A percentile compares a stretch with the other conserved stretches of the same genome.
Conservation (phyloP, 2,329 filamentous ascomycete species). For the Fusarium sp. region DNA sequence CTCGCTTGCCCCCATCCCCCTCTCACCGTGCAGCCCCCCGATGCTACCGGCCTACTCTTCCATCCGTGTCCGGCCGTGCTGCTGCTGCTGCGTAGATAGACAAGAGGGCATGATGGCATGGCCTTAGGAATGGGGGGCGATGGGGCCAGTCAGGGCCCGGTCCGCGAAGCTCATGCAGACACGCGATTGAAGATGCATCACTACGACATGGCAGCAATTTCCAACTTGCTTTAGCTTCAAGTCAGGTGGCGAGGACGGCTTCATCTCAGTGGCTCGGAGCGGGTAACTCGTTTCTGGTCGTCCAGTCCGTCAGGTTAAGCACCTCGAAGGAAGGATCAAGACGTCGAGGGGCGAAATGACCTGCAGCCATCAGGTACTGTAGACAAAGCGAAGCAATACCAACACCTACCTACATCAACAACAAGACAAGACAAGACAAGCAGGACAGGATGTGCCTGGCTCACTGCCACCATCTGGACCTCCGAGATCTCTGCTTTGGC, state of each 20-base stretch:
- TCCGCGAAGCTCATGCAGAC: slow-evolving; percentile 44
- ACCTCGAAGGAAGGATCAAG: slow-evolving; percentile 23
- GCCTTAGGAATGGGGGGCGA: slow-evolving; percentile 33
- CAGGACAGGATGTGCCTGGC: slow-evolving; percentile 43
- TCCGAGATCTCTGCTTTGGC: slow-evolving; percentile 49
- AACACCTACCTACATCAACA: background rate
- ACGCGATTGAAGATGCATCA: slow-evolving; percentile 39
- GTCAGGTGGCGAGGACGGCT: slow-evolving; percentile 46
- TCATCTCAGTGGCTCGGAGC: slow-evolving; percentile 36
- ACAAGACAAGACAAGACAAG: background rate
- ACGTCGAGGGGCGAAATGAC: slow-evolving; percentile 32
- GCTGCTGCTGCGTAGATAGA: slow-evolving; percentile 6
- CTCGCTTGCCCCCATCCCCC: slow-evolving; percentile 7
- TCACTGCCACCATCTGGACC: slow-evolving; percentile 44
- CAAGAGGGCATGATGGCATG: slow-evolving; percentile 29
- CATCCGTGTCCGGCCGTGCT: slow-evolving; percentile 18
- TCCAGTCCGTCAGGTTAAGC: slow-evolving; percentile 32
- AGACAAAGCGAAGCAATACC: slow-evolving; percentile 10
- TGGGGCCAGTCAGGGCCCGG: slow-evolving; percentile 33
- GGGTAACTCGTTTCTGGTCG: slow-evolving; percentile 39
- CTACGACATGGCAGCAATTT: slow-evolving; percentile 42
- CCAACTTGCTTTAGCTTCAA: slow-evolving; percentile 40
- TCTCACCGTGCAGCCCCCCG: slow-evolving; percentile 3
- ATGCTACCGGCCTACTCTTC: slow-evolving; percentile 7
- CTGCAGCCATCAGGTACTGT: slow-evolving; percentile 4